Evolutionary conservation across 2,329 filamentous ascomycete genomes (phyloP).

Genomic region (Ophiostoma himal-ulmi): DNA sequence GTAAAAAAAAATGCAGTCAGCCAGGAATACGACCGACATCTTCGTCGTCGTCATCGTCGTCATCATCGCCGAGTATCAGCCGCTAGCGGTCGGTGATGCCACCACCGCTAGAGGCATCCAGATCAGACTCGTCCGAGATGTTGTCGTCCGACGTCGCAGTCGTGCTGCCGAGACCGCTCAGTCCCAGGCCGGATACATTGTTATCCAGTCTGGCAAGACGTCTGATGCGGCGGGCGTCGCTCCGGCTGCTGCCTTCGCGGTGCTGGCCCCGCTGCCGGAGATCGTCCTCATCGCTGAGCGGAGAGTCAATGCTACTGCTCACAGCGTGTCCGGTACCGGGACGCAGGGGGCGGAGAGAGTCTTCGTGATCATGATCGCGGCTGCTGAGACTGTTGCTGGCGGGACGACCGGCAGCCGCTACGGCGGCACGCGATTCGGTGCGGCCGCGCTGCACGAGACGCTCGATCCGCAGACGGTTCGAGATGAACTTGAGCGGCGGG

Average conservation of each 20-base stretch:
- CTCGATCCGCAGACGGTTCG: constrained; percentile 81
- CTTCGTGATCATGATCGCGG: not conserved
- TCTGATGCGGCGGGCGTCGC: not conserved
- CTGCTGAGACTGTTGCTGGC: not conserved
- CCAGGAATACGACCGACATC: not conserved
- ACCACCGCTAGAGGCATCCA: constrained; percentile 15
- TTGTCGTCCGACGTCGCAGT: constrained; percentile 25
- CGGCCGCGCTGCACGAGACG: constrained; percentile 56
- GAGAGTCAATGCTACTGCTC: constrained; percentile 22
- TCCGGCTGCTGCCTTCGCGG: not conserved
- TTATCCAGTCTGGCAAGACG: not conserved
- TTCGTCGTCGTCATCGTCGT: not conserved
- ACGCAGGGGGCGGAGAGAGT: not conserved
- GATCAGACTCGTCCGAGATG: constrained; percentile 11
- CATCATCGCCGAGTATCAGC: constrained; percentile 3
- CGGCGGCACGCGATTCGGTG: constrained; percentile 32
- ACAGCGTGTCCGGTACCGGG: constrained; percentile 8
- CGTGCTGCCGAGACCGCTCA: constrained; percentile 17
- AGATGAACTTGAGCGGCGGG: constrained; percentile 85
- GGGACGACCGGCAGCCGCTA: not conserved
- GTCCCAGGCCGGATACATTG: not conserved
- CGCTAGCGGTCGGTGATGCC: constrained; percentile 5
- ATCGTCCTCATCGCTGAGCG: constrained; percentile 21
- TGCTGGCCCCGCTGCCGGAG: not conserved
- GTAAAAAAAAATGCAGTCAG: not conserved